Evolutionary conservation across 768 basidiomycete species (phyloP).

Genomic region (Tricholoma terreum): DNA sequence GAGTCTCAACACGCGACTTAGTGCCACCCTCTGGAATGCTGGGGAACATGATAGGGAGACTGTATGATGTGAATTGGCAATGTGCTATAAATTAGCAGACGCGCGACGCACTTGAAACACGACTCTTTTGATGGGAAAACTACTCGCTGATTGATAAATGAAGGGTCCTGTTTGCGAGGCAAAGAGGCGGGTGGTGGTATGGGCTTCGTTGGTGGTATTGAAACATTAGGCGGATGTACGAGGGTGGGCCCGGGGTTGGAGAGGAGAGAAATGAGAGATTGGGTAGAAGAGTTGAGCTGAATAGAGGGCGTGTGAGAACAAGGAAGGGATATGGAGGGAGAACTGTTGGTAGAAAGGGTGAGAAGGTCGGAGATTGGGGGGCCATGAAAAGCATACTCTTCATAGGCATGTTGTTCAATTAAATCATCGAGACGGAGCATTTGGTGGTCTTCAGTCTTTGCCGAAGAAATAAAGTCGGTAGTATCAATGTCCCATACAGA

Average conservation of each 20-base stretch:
- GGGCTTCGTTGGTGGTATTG: constrained; percentile 54
- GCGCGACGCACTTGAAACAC: constrained; percentile 63
- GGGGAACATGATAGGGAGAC: constrained; percentile 79
- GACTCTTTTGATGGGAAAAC: constrained; percentile 70
- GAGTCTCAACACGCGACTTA: constrained; percentile 94
- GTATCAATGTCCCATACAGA: constrained; percentile 44
- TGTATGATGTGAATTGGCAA: constrained; percentile 25
- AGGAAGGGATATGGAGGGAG: constrained; percentile 32
- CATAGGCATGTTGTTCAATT: constrained; percentile 70
- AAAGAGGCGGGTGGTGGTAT: constrained; percentile 64
- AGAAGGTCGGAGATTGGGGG: constrained; percentile 9
- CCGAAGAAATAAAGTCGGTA: constrained; percentile 32
- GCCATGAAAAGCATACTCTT: constrained; percentile 53
- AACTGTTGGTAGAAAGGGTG: constrained; percentile 22
- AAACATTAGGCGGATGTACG: constrained; percentile 33
- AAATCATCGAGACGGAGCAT: constrained; percentile 73
- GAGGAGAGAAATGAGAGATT: constrained; percentile 19
- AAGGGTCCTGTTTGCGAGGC: constrained; percentile 53
- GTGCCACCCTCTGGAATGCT: constrained; percentile 81
- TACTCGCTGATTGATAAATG: constrained; percentile 52
- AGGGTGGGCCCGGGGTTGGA: constrained; percentile 29
- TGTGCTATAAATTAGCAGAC: constrained; percentile 1
- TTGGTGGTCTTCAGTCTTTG: constrained; percentile 48
- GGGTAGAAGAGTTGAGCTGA: constrained; percentile 16
- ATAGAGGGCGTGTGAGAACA: constrained; percentile 28